phyloP scores from a whole-genome alignment of 2,329 filamentous ascomycete species.

The Exserohilum rostratum region DNA sequence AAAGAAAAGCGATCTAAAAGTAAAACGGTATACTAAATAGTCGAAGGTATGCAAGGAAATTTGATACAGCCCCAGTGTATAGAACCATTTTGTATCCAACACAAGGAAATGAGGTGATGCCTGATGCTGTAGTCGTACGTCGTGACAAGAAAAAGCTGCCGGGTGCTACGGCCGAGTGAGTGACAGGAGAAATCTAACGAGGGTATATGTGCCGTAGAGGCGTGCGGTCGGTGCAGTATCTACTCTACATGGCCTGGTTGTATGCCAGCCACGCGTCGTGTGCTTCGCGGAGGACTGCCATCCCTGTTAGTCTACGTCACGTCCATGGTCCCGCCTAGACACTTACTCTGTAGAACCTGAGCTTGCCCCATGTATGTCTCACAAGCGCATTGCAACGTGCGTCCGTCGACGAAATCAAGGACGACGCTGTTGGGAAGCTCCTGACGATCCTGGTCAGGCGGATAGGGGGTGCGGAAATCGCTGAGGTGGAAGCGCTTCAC shows the following conservation, averaged over 20 bases:
- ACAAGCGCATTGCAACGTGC: conserved; percentile 66
- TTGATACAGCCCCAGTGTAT: conserved; percentile 4
- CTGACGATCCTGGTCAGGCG: conserved; percentile 88
- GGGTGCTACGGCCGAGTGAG: not conserved
- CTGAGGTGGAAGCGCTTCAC: conserved; percentile 84
- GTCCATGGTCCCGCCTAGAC: too few species aligned
- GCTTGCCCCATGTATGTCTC: conserved; percentile 44
- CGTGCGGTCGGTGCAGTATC: not conserved
- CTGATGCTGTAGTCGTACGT: conserved; percentile 18
- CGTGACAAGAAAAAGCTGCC: conserved; percentile 10
- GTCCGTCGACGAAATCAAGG: conserved; percentile 66
- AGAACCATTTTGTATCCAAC: conserved; percentile 15
- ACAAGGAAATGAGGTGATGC: conserved; percentile 14
- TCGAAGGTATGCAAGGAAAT: conserved; percentile 9
- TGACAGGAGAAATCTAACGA: conserved; percentile 11
- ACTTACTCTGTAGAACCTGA: conserved; percentile 46
- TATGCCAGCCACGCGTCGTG: conserved; percentile 47
- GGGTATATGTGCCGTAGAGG: conserved; percentile 6
- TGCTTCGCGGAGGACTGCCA: conserved; percentile 47
- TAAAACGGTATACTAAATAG: not conserved
- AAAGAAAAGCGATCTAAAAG: conserved; percentile 2
- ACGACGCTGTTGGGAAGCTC: conserved; percentile 87
- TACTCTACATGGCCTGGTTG: conserved; percentile 28
- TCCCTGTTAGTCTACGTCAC: conserved; percentile 19
- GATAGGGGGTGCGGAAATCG: conserved; percentile 79